Evolutionary conservation across 306 rosid species (phyloP), one percentile per base, ranked within the genome.

Genomic region (Quercus gilva): DNA sequence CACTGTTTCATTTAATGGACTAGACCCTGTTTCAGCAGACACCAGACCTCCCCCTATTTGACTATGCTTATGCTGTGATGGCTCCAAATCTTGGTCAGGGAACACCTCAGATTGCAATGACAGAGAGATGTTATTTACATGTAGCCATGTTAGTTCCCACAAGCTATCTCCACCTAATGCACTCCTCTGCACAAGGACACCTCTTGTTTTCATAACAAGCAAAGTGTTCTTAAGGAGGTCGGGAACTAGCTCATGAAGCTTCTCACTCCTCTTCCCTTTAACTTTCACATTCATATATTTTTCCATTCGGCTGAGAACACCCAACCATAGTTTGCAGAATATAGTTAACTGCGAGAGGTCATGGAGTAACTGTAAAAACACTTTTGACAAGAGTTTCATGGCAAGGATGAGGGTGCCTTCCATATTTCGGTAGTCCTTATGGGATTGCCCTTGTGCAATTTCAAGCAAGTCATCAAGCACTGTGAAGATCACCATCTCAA

Each of bases 71-170:
- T 73, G 85, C 71, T 75, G 81, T 69, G 84, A 45, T 69, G 76
- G 92, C 76, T 87, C 92, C 7, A 80, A 84, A 76, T 81, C 89
- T 82, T 92, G 99, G 83, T 91, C 92, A 0, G 98, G 94, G 85
- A 91, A 95, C 55, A 95, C 93, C 78, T 95, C 98, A 14, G 91
- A 83, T 78, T 95, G 96, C 92, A 93, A 86, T 12, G 93, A 88
- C 1, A 92, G 90, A n/a, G 92, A 86, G 76, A 95, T 90, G 83
- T 87, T 93, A 74, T 93, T 95, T 71, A 91, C 98, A 69, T 95
- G 96, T 61, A 93, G 83, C 99, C 98, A 95, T 68, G 99, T 95
- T 85, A 93, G 79, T 82, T 95, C 96, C 99, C 99, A 95, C 77
- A 95, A 84, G 88, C 99, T 93, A 80, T 93, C 97, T 59, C 96